Conservation (phyloP, 768 basidiomycete species). For the Gloeopeniophorella convolvens region DNA sequence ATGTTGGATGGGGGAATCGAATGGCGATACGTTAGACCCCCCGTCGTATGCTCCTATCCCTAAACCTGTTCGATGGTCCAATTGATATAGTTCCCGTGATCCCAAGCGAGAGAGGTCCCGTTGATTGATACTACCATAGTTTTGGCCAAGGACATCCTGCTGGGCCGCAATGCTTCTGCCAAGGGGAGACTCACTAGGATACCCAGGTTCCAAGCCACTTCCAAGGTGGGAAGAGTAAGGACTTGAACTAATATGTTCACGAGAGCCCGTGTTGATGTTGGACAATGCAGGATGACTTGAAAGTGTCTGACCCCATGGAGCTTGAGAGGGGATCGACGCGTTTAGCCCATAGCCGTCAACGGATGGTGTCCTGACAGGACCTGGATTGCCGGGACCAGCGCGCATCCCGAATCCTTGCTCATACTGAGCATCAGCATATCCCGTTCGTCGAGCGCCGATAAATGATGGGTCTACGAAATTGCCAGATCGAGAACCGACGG, state of each 20-base stretch:
- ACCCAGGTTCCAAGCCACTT: conserved; percentile 10
- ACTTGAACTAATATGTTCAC: conserved; percentile 13
- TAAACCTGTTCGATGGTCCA: conserved; percentile 10
- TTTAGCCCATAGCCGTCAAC: conserved; percentile 14
- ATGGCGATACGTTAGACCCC: conserved; percentile 7
- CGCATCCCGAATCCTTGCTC: conserved; percentile 16
- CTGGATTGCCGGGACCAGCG: conserved; percentile 6
- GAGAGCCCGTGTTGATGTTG: conserved; percentile 6
- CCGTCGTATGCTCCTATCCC: conserved; percentile 16
- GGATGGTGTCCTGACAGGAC: conserved; percentile 8
- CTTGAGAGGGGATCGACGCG: conserved; percentile 11
- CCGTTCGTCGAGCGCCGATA: conserved; percentile 8
- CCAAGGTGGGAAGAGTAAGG: conserved; percentile 9
- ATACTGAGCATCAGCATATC: conserved; percentile 13
- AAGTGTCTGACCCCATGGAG: conserved; percentile 10
- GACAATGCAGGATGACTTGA: conserved; percentile 4
- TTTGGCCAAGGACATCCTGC: conserved; percentile 12
- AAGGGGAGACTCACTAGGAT: conserved; percentile 10
- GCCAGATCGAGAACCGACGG: conserved; percentile 12
- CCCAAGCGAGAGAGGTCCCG: conserved; percentile 19
- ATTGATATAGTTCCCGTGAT: conserved; percentile 17
- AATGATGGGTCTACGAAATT: conserved; percentile 8
- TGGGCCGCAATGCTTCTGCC: conserved; percentile 6
- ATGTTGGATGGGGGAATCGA: conserved; percentile 15
- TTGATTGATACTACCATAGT: conserved; percentile 13